Conservation (phyloP, 306 rosid species). For the Cucumis hystrix region DNA sequence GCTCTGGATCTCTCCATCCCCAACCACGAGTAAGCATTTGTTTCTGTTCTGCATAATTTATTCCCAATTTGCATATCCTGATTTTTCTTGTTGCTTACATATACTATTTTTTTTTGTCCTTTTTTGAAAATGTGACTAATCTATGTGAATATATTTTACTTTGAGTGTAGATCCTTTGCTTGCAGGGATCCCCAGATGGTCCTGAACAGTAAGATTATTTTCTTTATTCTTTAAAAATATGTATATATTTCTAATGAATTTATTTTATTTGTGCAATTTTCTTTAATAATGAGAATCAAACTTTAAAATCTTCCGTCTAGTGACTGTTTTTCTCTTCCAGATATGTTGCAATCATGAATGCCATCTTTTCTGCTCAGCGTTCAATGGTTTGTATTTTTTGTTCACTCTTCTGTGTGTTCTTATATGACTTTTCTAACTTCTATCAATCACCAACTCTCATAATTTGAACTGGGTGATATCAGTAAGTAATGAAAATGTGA, state of each 20-base stretch:
- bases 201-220: constrained; percentile 67
- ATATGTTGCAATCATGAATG: constrained; percentile 92
- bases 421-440: not conserved
- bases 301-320: constrained; percentile 7
- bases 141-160: not conserved
- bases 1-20: constrained; percentile 66
- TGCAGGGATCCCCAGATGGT: constrained; percentile 91
- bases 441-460: not conserved
- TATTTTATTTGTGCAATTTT: constrained; percentile 9
- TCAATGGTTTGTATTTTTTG: constrained; percentile 36
- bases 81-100: not conserved
- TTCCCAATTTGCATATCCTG: constrained; percentile 13
- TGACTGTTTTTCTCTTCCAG: constrained; percentile 31
- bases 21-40: constrained; percentile 65
- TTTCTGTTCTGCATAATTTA: constrained; percentile 52
- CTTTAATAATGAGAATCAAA: not conserved
- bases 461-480: not conserved
- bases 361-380: constrained; percentile 89
- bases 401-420: not conserved
- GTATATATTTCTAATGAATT: not conserved
- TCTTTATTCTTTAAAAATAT: too few relatives aligned
- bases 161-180: constrained; percentile 64
- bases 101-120: not conserved
- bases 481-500: not conserved
- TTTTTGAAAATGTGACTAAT: not conserved